A percentile compares a stretch with the other conserved stretches of the same genome.
These are phyloP conservation scores for Xanthoconium stramineum DNA, from an alignment of 768 basidiomycete species.

Conservation along the genomic window DNA sequence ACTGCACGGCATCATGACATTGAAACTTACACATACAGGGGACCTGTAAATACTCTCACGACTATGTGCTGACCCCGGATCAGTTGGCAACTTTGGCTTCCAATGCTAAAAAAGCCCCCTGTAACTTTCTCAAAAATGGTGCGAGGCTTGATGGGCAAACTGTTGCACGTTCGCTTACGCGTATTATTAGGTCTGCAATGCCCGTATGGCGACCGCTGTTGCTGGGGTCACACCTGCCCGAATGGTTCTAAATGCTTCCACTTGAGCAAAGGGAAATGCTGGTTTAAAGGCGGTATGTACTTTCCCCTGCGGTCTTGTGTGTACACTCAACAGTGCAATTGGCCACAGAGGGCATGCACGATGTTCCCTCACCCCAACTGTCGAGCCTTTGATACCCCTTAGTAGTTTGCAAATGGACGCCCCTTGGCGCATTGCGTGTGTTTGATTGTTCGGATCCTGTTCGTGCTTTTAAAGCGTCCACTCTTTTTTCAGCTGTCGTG, in stretches of 20 bases:
- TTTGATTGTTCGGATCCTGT: slow-evolving; percentile 8
- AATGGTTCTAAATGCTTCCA: slow-evolving; percentile 70
- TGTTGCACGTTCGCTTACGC: slow-evolving; percentile 3
- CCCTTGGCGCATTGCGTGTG: background rate
- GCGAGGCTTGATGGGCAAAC: slow-evolving; percentile 5
- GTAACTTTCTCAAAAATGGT: slow-evolving; percentile 83
- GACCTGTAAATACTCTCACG: slow-evolving; percentile 82
- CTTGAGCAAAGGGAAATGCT: slow-evolving; percentile 77
- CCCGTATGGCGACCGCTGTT: slow-evolving; percentile 72
- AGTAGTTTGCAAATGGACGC: background rate
- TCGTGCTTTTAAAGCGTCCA: slow-evolving; percentile 26
- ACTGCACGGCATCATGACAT: slow-evolving; percentile 12
- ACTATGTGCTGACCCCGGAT: slow-evolving; percentile 67
- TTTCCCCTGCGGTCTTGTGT: background rate
- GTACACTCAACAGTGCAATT: slow-evolving; percentile 2
- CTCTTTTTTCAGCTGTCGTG: slow-evolving; percentile 18
- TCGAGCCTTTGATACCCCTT: slow-evolving; percentile 21
- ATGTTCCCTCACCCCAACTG: slow-evolving; percentile 16
- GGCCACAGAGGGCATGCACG: slow-evolving; percentile 41
- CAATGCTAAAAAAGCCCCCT: slow-evolving; percentile 83
- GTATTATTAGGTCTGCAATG: slow-evolving; percentile 55
- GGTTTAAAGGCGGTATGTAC: slow-evolving; percentile 73
- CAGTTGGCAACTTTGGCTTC: slow-evolving; percentile 67
- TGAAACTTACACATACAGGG: slow-evolving; percentile 36
- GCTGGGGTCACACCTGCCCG: slow-evolving; percentile 83